Base-by-base conservation (phyloP, 768 basidiomycete species). In the Boletus rubescentipes region DNA sequence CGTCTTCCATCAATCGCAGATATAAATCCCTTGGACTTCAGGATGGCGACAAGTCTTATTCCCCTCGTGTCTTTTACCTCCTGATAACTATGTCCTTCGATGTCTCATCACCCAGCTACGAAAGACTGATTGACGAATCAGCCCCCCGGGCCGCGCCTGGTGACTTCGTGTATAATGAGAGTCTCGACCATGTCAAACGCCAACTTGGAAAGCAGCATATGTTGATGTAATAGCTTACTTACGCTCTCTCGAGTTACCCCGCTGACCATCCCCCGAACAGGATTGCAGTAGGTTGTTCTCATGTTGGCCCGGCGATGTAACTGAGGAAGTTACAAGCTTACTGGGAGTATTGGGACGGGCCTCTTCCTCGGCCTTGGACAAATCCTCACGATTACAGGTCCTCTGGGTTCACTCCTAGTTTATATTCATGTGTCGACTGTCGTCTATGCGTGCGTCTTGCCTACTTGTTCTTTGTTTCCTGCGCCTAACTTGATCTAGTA, bases 301-400 rank as follows among this genome's bases (percentile, higher is more conserved):
- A 15, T 51, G 29, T 10, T n/a, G 20, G 9, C 12, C 3, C 38
- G 15, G 21, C 2, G 21, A 30, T 12, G 8, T 45, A 20, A 32
- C 42, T 60, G 23, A 63, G 16, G 9, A 11, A 23, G 15, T 31
- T 18, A 46, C 46, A 44, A 66, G 65, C 59, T 71, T 52, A 66
- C 66, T 15, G 67, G 69, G 21, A 61, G 57, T 4, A 64, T 71
- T 26, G 67, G 69, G 12, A 69, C 69, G 0, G 69, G 69, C 11
- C 62, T 71, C 16, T 71, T 71, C 53, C 47, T 67, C 8, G 69
- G 69, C 9, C 59, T 71, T 12, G 69, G 69, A 26, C 40, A 65
- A 46, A 56, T 71, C 18, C 67, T 70, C 8, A 42, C 61, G 7
- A 20, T 53, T 11, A 57, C 58, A 23, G 69, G 69, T 32, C 69